Base-by-base conservation (phyloP, 495 filamentous ascomycete species). In the Podospora didyma region DNA sequence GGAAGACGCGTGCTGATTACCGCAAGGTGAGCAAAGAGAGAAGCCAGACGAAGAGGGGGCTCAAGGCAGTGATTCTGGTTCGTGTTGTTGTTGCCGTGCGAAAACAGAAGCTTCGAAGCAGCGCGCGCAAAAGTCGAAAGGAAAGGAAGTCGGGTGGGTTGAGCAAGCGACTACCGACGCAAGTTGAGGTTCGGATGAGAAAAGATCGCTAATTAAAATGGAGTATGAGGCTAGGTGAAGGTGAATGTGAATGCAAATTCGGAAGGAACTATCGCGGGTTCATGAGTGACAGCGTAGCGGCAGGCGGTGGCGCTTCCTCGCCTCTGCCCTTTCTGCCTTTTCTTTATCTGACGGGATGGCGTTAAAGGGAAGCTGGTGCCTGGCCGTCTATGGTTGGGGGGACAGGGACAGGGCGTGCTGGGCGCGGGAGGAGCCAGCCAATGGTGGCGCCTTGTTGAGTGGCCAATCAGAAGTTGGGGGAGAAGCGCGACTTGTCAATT, bases 271-370 rank as follows among this genome's bases (percentile, higher is more conserved):
- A 46, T 46, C 42, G 26, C 26, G 26, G 26, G 26, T 31, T 46
- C 42, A 46, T 7, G n/a, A 9, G 42, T n/a, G n/a, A n/a, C n/a
- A n/a, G n/a, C n/a, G n/a, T n/a, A 7, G 2, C 42, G 42, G 42
- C 10, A 46, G 42, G n/a, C 12, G 7, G 9, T 46, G 42, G 42
- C n/a, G 42, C n/a, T 46, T 46, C 42, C 42, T 46, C 42, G 42
- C 42, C 21, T 46, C 17, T 46, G n/a, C 21, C 42, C 42, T n/a
- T n/a, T n/a, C n/a, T n/a, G n/a, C n/a, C n/a, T n/a, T 21, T 46
- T n/a, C 19, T 46, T n/a, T 39, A 51, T 35, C 49, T 20, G 26
- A 51, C 26, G 49, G 21, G 49, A 28, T 51, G 49, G 39, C 34
- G 49, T 51, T 51, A 28, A 37, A 20, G 23, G 16, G 26, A 26